These are phyloP conservation scores for Pulveroboletus sp. DNA, from an alignment of 768 basidiomycete genomes.

Conservation along the genomic window DNA sequence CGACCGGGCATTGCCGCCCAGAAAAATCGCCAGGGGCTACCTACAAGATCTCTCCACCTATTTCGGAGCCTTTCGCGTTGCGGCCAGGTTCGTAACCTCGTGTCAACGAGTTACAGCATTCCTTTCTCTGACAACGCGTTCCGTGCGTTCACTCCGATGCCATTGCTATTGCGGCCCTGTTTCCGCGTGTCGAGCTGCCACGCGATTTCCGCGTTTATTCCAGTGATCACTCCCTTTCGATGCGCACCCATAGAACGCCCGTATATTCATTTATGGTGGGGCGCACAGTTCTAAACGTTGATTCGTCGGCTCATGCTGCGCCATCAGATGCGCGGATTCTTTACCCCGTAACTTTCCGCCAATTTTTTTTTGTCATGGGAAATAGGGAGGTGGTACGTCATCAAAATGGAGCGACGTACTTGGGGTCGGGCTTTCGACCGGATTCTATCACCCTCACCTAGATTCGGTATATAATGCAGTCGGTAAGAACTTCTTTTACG, in stretches of 20 bases:
- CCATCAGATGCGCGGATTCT: conserved; percentile 1
- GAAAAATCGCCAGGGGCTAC: not conserved
- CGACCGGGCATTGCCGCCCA: not conserved
- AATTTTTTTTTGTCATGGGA: conserved; percentile 9
- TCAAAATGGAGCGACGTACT: conserved; percentile 10
- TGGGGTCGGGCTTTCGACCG: conserved; percentile 7
- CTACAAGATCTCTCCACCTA: not conserved
- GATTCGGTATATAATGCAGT: not conserved
- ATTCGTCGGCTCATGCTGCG: not conserved
- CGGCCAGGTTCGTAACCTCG: conserved; percentile 14
- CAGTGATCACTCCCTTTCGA: conserved; percentile 3
- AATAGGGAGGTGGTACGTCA: conserved; percentile 16
- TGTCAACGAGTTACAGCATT: conserved; percentile 21
- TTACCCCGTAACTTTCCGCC: conserved; percentile 6
- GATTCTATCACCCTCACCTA: conserved; percentile 1
- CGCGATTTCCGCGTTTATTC: conserved; percentile 16
- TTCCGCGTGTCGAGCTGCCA: conserved; percentile 19
- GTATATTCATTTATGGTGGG: not conserved
- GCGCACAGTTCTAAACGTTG: not conserved
- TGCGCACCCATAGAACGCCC: not conserved
- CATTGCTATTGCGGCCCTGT: conserved; percentile 19
- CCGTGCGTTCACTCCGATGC: conserved; percentile 12
- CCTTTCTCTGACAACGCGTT: conserved; percentile 10
- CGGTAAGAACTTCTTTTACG: too few species aligned
- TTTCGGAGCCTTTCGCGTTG: not conserved